These are phyloP conservation scores for Malus orientalis DNA, from an alignment of 306 rosid genomes.

Conservation along the genomic window DNA sequence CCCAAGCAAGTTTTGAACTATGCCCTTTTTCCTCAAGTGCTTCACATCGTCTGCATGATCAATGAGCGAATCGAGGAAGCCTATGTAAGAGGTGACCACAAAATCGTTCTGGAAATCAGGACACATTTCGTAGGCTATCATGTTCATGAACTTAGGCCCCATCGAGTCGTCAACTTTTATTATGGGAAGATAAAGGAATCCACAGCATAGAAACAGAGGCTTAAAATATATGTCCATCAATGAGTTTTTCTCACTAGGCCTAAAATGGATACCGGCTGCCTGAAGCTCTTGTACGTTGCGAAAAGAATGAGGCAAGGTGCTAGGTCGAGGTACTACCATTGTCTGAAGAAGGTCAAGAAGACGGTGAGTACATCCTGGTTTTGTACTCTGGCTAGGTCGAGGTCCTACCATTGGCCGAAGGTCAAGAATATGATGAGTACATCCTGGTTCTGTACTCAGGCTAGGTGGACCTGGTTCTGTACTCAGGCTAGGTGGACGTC, in stretches of 20 bases:
- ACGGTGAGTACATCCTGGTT: no score
- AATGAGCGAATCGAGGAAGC: conserved; percentile 11
- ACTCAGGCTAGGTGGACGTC: no score
- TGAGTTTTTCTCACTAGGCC: background rate
- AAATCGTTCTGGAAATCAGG: background rate
- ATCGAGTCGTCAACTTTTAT: conserved; percentile 6
- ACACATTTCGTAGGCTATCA: conserved; percentile 14
- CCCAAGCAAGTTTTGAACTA: background rate
- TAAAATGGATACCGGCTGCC: background rate
- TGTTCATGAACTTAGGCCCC: background rate
- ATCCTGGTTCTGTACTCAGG: no score
- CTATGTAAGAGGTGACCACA: conserved; percentile 2
- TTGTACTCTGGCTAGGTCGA: no score
- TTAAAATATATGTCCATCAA: background rate
- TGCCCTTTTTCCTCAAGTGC: background rate
- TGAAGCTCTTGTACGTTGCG: background rate
- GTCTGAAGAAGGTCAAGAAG: no score
- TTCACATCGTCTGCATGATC: background rate
- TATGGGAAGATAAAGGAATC: background rate
- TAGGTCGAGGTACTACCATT: no score
- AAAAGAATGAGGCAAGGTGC: background rate
- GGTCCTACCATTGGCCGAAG: no score
- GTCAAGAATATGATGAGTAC: no score
- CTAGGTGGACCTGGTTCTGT: no score
- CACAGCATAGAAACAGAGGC: background rate